Evolutionary conservation across 352 stramenopile species (phyloP).

Genomic region (Phytophthora hibernalis): DNA sequence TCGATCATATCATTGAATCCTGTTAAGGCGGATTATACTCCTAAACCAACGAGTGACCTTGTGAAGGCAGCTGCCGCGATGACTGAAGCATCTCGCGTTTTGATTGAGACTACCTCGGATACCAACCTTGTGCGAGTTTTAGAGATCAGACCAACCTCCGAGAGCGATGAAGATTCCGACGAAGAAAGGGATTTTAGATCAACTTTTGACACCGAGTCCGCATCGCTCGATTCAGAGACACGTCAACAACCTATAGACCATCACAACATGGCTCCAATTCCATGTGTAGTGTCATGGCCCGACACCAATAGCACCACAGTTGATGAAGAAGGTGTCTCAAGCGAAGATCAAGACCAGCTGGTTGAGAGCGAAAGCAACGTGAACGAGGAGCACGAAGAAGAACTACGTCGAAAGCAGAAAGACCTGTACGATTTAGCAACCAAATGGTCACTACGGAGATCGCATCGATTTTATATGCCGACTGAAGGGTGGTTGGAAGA

Average conservation of each 20-base stretch:
- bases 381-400: neutral
- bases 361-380: neutral
- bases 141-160: neutral
- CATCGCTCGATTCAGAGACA: too few relatives aligned
- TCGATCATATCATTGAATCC: neutral
- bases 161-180: too few relatives aligned
- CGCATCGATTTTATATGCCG: neutral
- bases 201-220: too few relatives aligned
- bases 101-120: neutral
- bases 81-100: neutral
- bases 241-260: too few relatives aligned
- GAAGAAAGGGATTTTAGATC: too few relatives aligned
- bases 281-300: too few relatives aligned
- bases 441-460: conserved; percentile 2
- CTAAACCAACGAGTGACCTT: neutral
- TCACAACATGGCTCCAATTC: too few relatives aligned
- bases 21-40: neutral
- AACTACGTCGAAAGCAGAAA: neutral
- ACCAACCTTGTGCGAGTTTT: neutral
- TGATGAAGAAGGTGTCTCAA: neutral
- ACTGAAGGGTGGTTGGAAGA: conserved; percentile 1
- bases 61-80: neutral
- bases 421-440: neutral
- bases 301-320: neutral
- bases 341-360: neutral